Conservation (phyloP, 495 filamentous ascomycete species). For the Lasiosphaeris hirsuta region DNA sequence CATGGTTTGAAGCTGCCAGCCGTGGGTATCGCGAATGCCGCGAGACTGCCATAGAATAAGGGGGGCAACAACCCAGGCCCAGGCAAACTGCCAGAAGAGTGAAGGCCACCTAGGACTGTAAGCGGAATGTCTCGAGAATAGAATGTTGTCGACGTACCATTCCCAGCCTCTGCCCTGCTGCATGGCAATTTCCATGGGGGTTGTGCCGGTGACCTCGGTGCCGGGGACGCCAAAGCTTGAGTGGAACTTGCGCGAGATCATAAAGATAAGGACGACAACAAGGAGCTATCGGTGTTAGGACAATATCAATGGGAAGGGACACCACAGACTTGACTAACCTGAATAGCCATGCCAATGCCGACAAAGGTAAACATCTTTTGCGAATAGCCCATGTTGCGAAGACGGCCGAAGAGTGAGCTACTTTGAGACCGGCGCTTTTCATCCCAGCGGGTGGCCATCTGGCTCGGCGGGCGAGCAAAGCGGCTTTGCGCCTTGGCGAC, state of each 20-base stretch:
- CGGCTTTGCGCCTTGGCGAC: conserved; percentile 54
- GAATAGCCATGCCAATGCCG: conserved; percentile 48
- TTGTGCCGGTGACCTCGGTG: conserved; percentile 41
- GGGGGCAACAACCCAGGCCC: conserved; percentile 55
- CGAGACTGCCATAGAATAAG: conserved; percentile 41
- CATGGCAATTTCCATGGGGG: conserved; percentile 46
- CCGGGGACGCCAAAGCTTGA: conserved; percentile 38
- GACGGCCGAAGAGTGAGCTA: conserved; percentile 1
- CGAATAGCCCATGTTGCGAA: conserved; percentile 42
- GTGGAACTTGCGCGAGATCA: conserved; percentile 66
- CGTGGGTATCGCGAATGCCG: conserved; percentile 60
- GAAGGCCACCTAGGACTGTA: conserved; percentile 51
- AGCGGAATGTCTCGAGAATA: background rate
- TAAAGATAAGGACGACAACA: conserved; percentile 58
- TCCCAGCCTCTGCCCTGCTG: conserved; percentile 56
- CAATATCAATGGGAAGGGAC: too few relatives aligned
- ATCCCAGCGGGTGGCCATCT: conserved; percentile 22
- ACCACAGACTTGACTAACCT: conserved; percentile 46
- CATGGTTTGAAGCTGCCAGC: conserved; percentile 66
- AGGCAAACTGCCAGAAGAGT: conserved; percentile 60
- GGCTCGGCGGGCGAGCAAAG: conserved; percentile 29
- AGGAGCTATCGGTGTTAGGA: conserved; percentile 44
- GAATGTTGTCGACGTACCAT: conserved; percentile 38
- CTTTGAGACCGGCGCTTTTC: conserved; percentile 20
- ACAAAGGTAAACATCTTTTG: conserved; percentile 46